These are phyloP conservation scores for Metarhizium guizhouense DNA, from an alignment of 2,329 filamentous ascomycete species.

Conservation along the genomic window DNA sequence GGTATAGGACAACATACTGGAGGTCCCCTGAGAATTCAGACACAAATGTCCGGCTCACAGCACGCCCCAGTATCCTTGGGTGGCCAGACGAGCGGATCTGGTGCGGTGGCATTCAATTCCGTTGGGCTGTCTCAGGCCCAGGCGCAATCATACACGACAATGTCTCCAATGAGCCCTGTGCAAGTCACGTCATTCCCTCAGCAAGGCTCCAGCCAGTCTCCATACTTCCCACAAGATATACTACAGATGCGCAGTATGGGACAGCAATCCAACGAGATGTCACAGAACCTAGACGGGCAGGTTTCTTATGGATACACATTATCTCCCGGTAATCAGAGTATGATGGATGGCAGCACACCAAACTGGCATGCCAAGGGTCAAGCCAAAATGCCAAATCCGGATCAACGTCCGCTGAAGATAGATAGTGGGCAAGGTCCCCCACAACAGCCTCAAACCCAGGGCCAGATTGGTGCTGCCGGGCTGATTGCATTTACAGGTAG, in stretches of 20 bases:
- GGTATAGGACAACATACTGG: slow-evolving; percentile 5
- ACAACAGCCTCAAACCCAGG: slow-evolving; percentile 14
- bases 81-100: slow-evolving; percentile 29
- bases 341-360: slow-evolving; percentile 31
- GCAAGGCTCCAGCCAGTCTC: slow-evolving; percentile 22
- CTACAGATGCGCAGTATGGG: slow-evolving; percentile 39
- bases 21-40: slow-evolving; percentile 8
- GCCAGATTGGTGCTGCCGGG: slow-evolving; percentile 11
- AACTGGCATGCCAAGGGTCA: slow-evolving; percentile 3
- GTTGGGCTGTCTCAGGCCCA: slow-evolving; percentile 33
- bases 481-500: slow-evolving; percentile 20
- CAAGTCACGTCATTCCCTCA: slow-evolving; percentile 29
- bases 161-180: slow-evolving; percentile 46
- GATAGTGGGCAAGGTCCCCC: slow-evolving; percentile 17
- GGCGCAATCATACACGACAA: slow-evolving; percentile 31
- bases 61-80: slow-evolving; percentile 23
- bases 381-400: slow-evolving; percentile 9
- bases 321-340: not conserved
- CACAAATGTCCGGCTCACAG: slow-evolving; percentile 12
- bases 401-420: slow-evolving; percentile 19
- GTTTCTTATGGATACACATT: slow-evolving; percentile 52
- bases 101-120: slow-evolving; percentile 27
- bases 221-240: slow-evolving; percentile 43
- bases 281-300: slow-evolving; percentile 66
- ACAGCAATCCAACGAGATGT: slow-evolving; percentile 38